These are phyloP conservation scores for Populus tomentosa DNA, from an alignment of 441 rosid genomes.

Conservation along the genomic window DNA sequence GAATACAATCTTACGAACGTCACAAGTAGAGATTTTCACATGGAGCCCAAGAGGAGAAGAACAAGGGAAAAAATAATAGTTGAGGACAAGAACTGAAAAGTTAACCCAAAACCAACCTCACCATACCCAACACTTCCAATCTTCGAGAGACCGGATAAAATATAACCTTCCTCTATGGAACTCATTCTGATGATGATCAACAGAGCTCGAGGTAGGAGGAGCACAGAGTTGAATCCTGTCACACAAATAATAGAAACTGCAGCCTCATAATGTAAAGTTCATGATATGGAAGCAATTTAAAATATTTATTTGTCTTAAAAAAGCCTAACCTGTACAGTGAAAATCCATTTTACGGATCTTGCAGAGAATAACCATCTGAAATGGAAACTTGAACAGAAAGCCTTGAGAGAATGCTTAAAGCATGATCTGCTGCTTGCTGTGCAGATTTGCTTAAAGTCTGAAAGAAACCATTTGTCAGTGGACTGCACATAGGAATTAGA, in stretches of 20 bases:
- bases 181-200: slow-evolving; percentile 25
- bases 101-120: slow-evolving; percentile 56
- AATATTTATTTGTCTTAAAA: slow-evolving; percentile 1
- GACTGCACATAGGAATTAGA: slow-evolving; percentile 11
- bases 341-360: slow-evolving; percentile 56
- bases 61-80: neutral
- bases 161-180: slow-evolving; percentile 74
- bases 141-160: slow-evolving; percentile 72
- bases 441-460: slow-evolving; percentile 69
- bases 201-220: slow-evolving; percentile 55
- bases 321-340: slow-evolving; percentile 68
- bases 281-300: neutral
- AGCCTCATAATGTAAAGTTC: neutral
- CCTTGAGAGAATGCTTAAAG: slow-evolving; percentile 41
- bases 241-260: slow-evolving; percentile 10
- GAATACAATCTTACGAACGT: neutral
- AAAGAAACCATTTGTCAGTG: slow-evolving; percentile 34
- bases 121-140: slow-evolving; percentile 83
- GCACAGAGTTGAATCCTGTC: slow-evolving; percentile 69
- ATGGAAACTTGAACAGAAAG: slow-evolving; percentile 34
- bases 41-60: neutral
- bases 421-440: slow-evolving; percentile 55
- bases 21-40: neutral
- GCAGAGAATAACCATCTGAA: slow-evolving; percentile 27
- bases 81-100: neutral